Percentiles rank a stretch among this genome's conserved stretches.
phyloP scores from a whole-genome alignment of 306 rosid genomes.

The Quercus bicolor region DNA sequence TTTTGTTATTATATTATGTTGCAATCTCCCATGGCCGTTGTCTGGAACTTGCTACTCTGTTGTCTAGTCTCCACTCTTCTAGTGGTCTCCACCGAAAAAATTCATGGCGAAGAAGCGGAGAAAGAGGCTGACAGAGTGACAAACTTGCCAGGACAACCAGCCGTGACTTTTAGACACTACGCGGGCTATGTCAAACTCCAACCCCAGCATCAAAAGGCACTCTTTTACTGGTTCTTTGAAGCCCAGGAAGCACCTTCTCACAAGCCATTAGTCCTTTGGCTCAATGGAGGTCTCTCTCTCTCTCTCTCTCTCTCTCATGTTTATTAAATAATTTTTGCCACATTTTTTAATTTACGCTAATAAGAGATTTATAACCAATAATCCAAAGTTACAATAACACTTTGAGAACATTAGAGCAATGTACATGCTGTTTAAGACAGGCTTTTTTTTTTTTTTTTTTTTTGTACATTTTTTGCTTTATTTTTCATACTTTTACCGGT shows the following conservation, averaged over 20 bases:
- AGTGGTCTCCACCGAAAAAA: not conserved
- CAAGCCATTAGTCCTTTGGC: constrained; percentile 71
- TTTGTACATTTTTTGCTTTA: too few relatives aligned
- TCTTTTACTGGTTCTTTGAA: constrained; percentile 75
- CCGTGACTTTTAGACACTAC: constrained; percentile 50
- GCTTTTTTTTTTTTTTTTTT: too few relatives aligned
- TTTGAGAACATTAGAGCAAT: too few relatives aligned
- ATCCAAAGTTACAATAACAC: too few relatives aligned
- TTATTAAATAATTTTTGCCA: not conserved
- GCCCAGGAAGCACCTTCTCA: constrained; percentile 41
- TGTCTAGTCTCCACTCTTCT: not conserved
- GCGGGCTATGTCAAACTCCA: constrained; percentile 56
- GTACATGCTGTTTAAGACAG: too few relatives aligned
- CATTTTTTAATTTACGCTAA: too few relatives aligned
- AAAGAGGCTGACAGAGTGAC: constrained; percentile 52
- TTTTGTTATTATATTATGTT: not conserved
- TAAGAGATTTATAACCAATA: too few relatives aligned
- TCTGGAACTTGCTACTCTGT: not conserved
- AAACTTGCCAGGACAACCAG: constrained; percentile 57
- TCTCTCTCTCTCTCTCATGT: not conserved
- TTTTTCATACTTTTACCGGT: too few relatives aligned
- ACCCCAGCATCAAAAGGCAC: constrained; percentile 30
- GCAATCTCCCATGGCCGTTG: not conserved
- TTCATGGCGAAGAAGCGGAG: not conserved
- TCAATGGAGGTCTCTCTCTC: constrained; percentile 51